Conservation (phyloP, 208 protist species). For the Eutreptiella sp. region DNA sequence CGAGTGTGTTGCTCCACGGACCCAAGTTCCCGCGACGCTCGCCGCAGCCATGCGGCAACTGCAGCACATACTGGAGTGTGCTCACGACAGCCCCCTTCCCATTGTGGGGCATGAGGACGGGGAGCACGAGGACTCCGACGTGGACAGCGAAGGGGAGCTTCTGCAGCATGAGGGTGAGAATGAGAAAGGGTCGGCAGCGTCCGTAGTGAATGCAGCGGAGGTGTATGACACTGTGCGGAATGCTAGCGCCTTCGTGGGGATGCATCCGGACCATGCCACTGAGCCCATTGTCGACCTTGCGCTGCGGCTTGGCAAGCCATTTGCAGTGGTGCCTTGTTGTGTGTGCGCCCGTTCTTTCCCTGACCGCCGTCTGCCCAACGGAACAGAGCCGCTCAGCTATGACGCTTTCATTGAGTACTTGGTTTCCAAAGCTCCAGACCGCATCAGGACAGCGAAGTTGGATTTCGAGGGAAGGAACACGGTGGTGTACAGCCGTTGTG, state of each 20-base stretch:
- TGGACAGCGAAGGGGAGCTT: too few species aligned
- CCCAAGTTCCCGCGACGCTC: too few species aligned
- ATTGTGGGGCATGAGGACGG: too few species aligned
- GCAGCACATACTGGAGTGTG: too few species aligned
- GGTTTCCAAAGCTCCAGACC: conserved; percentile 28
- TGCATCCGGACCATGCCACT: conserved; percentile 51
- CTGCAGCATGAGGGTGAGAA: too few species aligned
- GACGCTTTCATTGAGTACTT: conserved; percentile 33
- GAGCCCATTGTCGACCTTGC: conserved; percentile 41
- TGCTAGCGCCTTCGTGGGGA: conserved; percentile 39
- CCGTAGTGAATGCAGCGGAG: too few species aligned
- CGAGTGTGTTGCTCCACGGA: too few species aligned
- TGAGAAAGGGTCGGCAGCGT: too few species aligned
- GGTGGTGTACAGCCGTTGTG: conserved; percentile 22
- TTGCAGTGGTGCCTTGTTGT: conserved; percentile 47
- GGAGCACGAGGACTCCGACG: too few species aligned
- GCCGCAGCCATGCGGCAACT: too few species aligned
- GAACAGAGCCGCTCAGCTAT: conserved; percentile 30
- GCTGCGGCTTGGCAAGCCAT: conserved; percentile 33
- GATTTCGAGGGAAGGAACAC: conserved; percentile 33
- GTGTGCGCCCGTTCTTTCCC: conserved; percentile 36
- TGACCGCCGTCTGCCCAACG: conserved; percentile 16
- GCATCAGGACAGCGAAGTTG: conserved; percentile 1
- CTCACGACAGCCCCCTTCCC: too few species aligned
- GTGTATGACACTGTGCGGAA: too few species aligned